These are phyloP conservation scores for Fusarium sp. DNA, from an alignment of 2,329 filamentous ascomycete genomes.

Conservation along the genomic window DNA sequence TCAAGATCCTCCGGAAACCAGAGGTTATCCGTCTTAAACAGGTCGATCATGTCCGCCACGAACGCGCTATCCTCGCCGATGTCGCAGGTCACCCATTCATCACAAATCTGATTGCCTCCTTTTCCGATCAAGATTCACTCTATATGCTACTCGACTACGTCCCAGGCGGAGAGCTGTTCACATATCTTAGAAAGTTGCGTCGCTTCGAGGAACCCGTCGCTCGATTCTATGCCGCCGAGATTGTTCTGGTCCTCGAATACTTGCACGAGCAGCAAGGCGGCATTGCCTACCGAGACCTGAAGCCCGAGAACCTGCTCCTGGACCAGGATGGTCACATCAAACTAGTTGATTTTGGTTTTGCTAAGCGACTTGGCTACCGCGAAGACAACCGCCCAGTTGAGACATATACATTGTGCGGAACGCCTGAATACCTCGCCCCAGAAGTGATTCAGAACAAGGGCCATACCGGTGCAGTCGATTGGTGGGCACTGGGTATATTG, in stretches of 20 bases:
- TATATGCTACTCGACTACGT: slow-evolving; percentile 89
- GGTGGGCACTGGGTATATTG: slow-evolving; percentile 87
- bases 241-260: slow-evolving; percentile 83
- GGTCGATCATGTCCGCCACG: slow-evolving; percentile 86
- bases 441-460: slow-evolving; percentile 88
- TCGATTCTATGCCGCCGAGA: slow-evolving; percentile 86
- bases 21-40: slow-evolving; percentile 86
- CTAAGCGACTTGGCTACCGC: slow-evolving; percentile 76
- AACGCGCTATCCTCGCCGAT: slow-evolving; percentile 80
- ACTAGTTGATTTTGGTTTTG: slow-evolving; percentile 87
- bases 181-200: slow-evolving; percentile 80
- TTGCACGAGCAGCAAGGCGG: slow-evolving; percentile 82
- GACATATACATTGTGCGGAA: slow-evolving; percentile 86
- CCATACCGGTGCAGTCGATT: slow-evolving; percentile 81
- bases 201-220: slow-evolving; percentile 83
- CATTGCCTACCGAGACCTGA: slow-evolving; percentile 83
- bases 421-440: slow-evolving; percentile 84
- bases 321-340: slow-evolving; percentile 84
- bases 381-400: slow-evolving; percentile 65
- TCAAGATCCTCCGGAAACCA: slow-evolving; percentile 81
- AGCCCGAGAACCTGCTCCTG: slow-evolving; percentile 84
- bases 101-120: slow-evolving; percentile 80
- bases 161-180: slow-evolving; percentile 86
- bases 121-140: slow-evolving; percentile 81
- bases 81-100: slow-evolving; percentile 87